Evolutionary conservation across 805 yeast genomes (phyloP).

Genomic region (Candida railenensis): DNA sequence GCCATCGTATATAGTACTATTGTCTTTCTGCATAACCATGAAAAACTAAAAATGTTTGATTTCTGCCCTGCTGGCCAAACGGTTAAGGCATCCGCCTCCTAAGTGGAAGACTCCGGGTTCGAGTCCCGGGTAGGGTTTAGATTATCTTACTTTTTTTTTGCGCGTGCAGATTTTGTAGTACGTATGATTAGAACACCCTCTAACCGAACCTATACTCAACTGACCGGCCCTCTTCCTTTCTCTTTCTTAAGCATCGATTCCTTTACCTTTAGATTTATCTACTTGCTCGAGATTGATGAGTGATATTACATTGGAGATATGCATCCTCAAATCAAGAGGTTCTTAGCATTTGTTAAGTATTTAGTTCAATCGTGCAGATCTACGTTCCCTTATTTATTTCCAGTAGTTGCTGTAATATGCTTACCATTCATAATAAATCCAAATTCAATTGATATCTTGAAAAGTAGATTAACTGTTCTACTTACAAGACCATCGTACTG

Average conservation of each 20-base stretch:
- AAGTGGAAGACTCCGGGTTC: conserved; percentile 43
- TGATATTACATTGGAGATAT: no score
- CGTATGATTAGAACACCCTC: no score
- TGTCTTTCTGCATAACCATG: no score
- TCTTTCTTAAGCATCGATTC: no score
- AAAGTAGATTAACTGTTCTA: neutral
- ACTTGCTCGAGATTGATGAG: no score
- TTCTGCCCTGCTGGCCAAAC: conserved; percentile 51
- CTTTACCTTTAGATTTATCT: no score
- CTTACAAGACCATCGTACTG: conserved; percentile 8
- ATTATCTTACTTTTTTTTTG: conserved; percentile 9
- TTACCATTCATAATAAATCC: conserved; percentile 15
- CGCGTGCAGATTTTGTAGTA: no score
- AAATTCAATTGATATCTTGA: conserved; percentile 11
- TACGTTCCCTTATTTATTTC: conserved; percentile 8
- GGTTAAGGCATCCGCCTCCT: conserved; percentile 54
- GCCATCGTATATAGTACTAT: no score
- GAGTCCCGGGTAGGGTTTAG: conserved; percentile 42
- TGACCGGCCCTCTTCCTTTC: no score
- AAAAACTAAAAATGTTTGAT: no score
- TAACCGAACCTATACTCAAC: no score
- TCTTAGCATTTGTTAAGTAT: neutral
- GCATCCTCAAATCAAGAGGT: neutral
- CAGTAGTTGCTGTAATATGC: conserved; percentile 8
- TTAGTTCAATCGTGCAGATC: conserved; percentile 6